phyloP scores from a whole-genome alignment of 1,284 basidiomycete species.

The Ganoderma lingzhi region DNA sequence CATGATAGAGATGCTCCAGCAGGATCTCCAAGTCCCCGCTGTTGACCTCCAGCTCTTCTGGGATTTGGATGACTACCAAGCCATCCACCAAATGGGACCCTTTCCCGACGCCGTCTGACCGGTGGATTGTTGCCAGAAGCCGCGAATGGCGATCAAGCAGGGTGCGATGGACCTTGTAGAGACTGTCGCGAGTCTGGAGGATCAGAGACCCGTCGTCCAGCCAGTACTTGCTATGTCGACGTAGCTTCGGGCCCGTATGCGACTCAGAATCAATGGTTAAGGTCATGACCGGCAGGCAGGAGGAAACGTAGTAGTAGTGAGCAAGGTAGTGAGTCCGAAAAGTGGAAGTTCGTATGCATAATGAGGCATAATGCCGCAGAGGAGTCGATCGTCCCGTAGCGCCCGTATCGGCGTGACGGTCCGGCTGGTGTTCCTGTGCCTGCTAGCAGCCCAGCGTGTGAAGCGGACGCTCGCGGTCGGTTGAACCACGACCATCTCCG shows the following conservation, averaged over 20 bases:
- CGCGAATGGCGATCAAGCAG: constrained; percentile 61
- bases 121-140: constrained; percentile 43
- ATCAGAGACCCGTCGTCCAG: constrained; percentile 68
- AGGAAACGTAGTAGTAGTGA: no score
- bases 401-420: not conserved
- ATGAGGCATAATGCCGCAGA: no score
- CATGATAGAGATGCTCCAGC: constrained; percentile 69
- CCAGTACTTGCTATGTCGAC: constrained; percentile 60
- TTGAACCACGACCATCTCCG: no score
- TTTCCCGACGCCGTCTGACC: not conserved
- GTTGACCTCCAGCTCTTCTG: constrained; percentile 44
- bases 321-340: no score
- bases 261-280: not conserved
- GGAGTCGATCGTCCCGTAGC: not conserved
- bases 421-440: not conserved
- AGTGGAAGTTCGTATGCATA: no score
- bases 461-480: no score
- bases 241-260: not conserved
- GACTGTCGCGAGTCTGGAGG: constrained; percentile 49
- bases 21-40: constrained; percentile 60
- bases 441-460: no score
- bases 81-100: constrained; percentile 17
- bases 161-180: constrained; percentile 63
- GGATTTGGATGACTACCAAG: constrained; percentile 43
- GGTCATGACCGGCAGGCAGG: not conserved